Evolutionary conservation across 345 rosid species (phyloP), one percentile per base, ranked within the genome.

Genomic region (Pistacia vera): DNA sequence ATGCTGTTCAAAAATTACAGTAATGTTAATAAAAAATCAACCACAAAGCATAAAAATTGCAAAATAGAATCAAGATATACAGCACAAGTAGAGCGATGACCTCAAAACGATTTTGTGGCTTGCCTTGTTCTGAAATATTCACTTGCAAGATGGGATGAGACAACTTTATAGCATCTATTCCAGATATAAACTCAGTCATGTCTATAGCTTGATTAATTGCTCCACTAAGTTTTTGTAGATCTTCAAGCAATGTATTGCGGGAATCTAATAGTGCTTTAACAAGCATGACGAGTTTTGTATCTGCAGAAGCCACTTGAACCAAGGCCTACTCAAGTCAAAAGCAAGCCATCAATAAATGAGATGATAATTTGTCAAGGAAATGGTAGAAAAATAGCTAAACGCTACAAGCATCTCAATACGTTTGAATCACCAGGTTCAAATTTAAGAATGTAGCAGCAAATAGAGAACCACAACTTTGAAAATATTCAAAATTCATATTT

Each of bases 201-300:
- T 91, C 90, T 64, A 91, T 60, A 35, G 82, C 70, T 78, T 69
- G 80, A 72, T 77, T 85, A 80, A 90, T 82, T 49, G 85, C 91
- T 77, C 82, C 80, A 89, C 98, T 78, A 73, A 93, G 88, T 73
- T 79, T 90, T 76, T 82, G 82, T 80, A 96, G 82, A 77, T 90
- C 95, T 79, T 79, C 91, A 13, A 93, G 80, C 78, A 91, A 81
- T 76, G 83, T 75, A 71, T 86, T 89, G 18, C 93, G 91, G 68
- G 97, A 86, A 81, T 81, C 79, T 70, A 93, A 76, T 76, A 96
- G 81, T 75, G 97, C 86, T 87, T 90, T 93, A 66, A 91, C 87
- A 79, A 87, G 81, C 82, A 77, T 75, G 28, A 82, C 81, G 76
- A 83, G 81, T 63, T 86, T 88, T 78, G 74, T 72, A 80, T 85